These are phyloP conservation scores for Graphilbum ipis-grandicollis DNA, from an alignment of 2,329 filamentous ascomycete species.

Conservation along the genomic window DNA sequence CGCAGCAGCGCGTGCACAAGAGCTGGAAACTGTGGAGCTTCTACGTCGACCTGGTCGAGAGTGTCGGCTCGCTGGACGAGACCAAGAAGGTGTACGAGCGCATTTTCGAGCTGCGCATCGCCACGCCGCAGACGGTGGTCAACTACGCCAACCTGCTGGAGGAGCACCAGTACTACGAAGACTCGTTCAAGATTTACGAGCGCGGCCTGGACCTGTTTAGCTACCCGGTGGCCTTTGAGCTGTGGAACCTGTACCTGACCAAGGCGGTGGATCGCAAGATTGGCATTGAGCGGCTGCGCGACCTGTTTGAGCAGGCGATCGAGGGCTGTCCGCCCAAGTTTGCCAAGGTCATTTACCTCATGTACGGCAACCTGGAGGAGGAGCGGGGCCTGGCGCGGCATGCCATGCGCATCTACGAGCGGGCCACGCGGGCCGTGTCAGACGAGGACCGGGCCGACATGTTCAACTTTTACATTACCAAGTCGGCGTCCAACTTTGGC, in stretches of 20 bases:
- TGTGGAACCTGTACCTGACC: slow-evolving; percentile 96
- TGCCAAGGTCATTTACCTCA: slow-evolving; percentile 86
- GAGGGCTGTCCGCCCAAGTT: slow-evolving; percentile 92
- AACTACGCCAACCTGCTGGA: slow-evolving; percentile 95
- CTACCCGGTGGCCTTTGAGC: slow-evolving; percentile 92
- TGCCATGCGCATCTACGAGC: slow-evolving; percentile 98
- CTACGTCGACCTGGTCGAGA: slow-evolving; percentile 95
- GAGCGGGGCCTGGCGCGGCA: slow-evolving; percentile 86
- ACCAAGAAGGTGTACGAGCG: slow-evolving; percentile 90
- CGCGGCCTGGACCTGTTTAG: slow-evolving; percentile 94
- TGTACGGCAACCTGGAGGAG: slow-evolving; percentile 96
- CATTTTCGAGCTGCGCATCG: slow-evolving; percentile 95
- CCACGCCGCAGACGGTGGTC: slow-evolving; percentile 93
- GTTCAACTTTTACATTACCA: slow-evolving; percentile 95
- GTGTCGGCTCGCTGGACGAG: slow-evolving; percentile 77
- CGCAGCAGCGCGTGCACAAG: slow-evolving; percentile 94
- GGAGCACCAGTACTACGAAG: slow-evolving; percentile 88
- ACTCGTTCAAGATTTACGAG: slow-evolving; percentile 96
- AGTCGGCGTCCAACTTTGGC: slow-evolving; percentile 89
- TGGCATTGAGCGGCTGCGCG: slow-evolving; percentile 79
- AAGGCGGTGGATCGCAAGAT: slow-evolving; percentile 96
- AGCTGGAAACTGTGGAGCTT: slow-evolving; percentile 99
- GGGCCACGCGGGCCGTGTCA: slow-evolving; percentile 81
- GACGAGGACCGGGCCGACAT: slow-evolving; percentile 92
- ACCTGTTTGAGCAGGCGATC: slow-evolving; percentile 92